These are phyloP conservation scores for Arachis monticola DNA, from an alignment of 331 rosid genomes.

Conservation along the genomic window DNA sequence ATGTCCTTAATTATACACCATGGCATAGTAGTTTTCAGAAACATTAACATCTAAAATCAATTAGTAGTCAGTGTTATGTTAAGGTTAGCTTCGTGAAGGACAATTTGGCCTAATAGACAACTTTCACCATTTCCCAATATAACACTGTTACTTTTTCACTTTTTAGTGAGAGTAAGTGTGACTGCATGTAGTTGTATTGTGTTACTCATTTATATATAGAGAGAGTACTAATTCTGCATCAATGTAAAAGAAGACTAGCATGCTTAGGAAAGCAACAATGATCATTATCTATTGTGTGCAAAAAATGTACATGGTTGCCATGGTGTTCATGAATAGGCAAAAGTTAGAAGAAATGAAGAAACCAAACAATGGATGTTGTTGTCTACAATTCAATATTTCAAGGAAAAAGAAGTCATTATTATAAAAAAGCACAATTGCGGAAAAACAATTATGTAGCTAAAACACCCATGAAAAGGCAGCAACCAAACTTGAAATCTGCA, in stretches of 20 bases:
- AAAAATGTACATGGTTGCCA: too few relatives aligned
- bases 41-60: slow-evolving; percentile 28
- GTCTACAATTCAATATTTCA: slow-evolving; percentile 20
- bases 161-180: neutral
- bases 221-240: neutral
- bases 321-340: neutral
- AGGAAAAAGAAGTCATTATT: neutral
- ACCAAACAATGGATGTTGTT: neutral
- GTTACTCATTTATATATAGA: neutral
- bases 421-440: neutral
- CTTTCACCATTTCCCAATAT: slow-evolving; percentile 9
- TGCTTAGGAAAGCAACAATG: too few relatives aligned
- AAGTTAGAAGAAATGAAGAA: neutral
- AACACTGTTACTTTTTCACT: neutral
- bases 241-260: too few relatives aligned
- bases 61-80: slow-evolving; percentile 9
- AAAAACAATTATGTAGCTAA: neutral
- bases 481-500: slow-evolving; percentile 10
- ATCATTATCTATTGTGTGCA: too few relatives aligned
- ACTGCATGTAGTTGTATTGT: neutral
- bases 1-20: neutral
- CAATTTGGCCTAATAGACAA: neutral
- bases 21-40: slow-evolving; percentile 19
- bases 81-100: slow-evolving; percentile 7
- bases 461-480: neutral